Conservation (phyloP, 257 asterid species). For the Salvia rosmarinus region DNA sequence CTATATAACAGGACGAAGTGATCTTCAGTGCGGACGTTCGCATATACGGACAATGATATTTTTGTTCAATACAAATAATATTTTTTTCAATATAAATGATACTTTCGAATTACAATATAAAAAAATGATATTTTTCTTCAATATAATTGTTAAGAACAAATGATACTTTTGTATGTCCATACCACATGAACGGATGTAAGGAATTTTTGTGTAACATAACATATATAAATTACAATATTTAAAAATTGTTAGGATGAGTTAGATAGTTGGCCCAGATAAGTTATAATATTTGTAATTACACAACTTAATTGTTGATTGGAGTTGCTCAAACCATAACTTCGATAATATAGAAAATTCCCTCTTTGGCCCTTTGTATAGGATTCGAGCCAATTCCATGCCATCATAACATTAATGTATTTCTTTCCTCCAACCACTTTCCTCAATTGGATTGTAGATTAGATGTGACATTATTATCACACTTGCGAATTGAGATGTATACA, state of each 20-base stretch:
- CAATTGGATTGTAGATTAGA: background rate
- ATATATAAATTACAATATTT: background rate
- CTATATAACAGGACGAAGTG: too few relatives aligned
- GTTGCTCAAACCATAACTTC: constrained; percentile 17
- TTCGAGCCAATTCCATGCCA: constrained; percentile 24
- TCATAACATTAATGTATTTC: constrained; percentile 12
- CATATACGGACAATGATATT: too few relatives aligned
- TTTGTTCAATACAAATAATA: too few relatives aligned
- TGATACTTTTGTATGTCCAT: too few relatives aligned
- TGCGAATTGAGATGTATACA: background rate
- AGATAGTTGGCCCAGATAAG: background rate
- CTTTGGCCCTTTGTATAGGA: constrained; percentile 24
- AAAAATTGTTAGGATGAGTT: background rate
- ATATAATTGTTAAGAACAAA: too few relatives aligned
- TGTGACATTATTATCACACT: background rate
- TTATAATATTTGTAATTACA: background rate
- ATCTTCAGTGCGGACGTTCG: too few relatives aligned
- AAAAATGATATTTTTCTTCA: too few relatives aligned
- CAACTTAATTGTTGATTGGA: background rate
- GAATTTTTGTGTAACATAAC: too few relatives aligned
- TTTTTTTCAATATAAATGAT: too few relatives aligned
- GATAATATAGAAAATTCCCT: background rate
- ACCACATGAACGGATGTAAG: too few relatives aligned
- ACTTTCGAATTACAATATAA: too few relatives aligned
- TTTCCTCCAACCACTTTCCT: constrained; percentile 28